A percentile compares a stretch with the other conserved stretches of the same genome.
Conservation (phyloP, 352 stramenopile species). For the Globisporangium parvum region DNA sequence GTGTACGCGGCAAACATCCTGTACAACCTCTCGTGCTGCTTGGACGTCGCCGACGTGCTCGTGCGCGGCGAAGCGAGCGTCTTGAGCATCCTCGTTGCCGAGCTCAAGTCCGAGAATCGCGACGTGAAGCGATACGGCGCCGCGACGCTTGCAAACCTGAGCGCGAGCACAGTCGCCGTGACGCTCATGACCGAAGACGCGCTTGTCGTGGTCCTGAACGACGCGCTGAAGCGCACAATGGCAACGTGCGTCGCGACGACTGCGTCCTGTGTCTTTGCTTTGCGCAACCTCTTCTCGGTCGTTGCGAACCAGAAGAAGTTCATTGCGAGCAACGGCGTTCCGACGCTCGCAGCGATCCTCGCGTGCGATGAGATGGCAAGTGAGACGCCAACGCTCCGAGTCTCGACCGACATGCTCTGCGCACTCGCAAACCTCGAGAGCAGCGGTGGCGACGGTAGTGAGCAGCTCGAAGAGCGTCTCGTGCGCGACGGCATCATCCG, state of each 20-base stretch:
- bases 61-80: slow-evolving; percentile 68
- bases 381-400: slow-evolving; percentile 37
- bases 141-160: slow-evolving; percentile 61
- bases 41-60: slow-evolving; percentile 41
- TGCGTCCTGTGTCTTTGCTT: slow-evolving; percentile 50
- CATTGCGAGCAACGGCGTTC: slow-evolving; percentile 50
- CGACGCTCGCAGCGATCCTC: slow-evolving; percentile 59
- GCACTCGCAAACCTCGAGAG: slow-evolving; percentile 44
- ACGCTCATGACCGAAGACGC: slow-evolving; percentile 56
- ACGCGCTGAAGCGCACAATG: slow-evolving; percentile 64
- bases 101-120: slow-evolving; percentile 60
- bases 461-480: slow-evolving; percentile 51
- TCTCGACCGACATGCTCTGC: slow-evolving; percentile 65
- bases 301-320: slow-evolving; percentile 57
- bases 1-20: slow-evolving; percentile 80
- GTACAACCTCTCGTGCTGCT: slow-evolving; percentile 70
- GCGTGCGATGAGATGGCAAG: slow-evolving; percentile 35
- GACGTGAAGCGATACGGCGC: slow-evolving; percentile 66
- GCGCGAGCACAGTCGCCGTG: slow-evolving; percentile 36
- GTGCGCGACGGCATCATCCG: slow-evolving; percentile 69
- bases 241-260: slow-evolving; percentile 48
- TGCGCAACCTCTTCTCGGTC: slow-evolving; percentile 66
- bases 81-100: slow-evolving; percentile 49
- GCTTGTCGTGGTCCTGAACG: slow-evolving; percentile 45
- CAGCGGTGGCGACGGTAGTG: not conserved